These are phyloP conservation scores for Geopyxis carbonaria DNA, from an alignment of 495 filamentous ascomycete genomes.

Conservation along the genomic window DNA sequence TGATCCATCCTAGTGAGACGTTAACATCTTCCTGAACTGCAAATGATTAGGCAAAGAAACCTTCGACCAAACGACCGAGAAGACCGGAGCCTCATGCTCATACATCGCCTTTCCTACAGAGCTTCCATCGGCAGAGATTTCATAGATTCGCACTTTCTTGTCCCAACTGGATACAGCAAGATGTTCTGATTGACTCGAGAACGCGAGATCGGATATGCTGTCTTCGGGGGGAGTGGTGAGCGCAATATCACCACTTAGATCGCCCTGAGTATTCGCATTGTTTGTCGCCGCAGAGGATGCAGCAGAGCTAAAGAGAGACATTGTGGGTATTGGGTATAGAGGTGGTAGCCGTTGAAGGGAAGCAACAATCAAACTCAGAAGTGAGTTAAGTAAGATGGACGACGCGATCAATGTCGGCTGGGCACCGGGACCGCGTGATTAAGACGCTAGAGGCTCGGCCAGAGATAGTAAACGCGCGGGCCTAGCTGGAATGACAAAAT, in stretches of 20 bases:
- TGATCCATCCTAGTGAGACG: slow-evolving; percentile 34
- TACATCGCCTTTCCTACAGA: slow-evolving; percentile 65
- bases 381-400: background rate
- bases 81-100: slow-evolving; percentile 56
- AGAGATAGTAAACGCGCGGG: no score
- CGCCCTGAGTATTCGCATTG: slow-evolving; percentile 44
- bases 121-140: slow-evolving; percentile 52
- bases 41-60: slow-evolving; percentile 34
- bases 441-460: no score
- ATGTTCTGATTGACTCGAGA: slow-evolving; percentile 61
- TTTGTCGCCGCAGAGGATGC: slow-evolving; percentile 3
- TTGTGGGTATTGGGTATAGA: background rate
- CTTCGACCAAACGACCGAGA: slow-evolving; percentile 68
- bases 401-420: no score
- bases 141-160: slow-evolving; percentile 83
- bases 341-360: background rate
- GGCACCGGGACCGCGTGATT: no score
- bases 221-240: slow-evolving; percentile 64
- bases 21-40: slow-evolving; percentile 4
- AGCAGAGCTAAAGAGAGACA: slow-evolving; percentile 4
- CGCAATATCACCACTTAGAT: slow-evolving; percentile 74
- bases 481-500: no score
- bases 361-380: background rate
- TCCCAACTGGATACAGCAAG: slow-evolving; percentile 84
- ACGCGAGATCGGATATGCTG: slow-evolving; percentile 66